These are phyloP conservation scores for Sordariomycetes sp. DNA, from an alignment of 2,329 filamentous ascomycete species.

Conservation along the genomic window DNA sequence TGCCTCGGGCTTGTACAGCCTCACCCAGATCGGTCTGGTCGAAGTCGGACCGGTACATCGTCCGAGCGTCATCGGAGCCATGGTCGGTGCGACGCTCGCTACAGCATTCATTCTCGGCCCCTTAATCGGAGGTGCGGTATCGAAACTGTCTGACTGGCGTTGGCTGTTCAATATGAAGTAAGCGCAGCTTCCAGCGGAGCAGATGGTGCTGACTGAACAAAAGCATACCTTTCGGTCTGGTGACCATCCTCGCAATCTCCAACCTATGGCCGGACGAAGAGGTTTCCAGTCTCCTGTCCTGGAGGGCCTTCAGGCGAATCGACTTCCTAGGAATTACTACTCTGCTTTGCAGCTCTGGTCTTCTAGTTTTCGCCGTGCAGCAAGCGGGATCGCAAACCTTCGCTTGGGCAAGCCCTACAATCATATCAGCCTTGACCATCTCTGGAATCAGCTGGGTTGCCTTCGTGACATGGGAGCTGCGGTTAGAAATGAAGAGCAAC, in stretches of 20 bases:
- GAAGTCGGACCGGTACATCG: conserved; percentile 45
- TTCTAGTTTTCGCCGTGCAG: conserved; percentile 47
- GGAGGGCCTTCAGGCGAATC: conserved; percentile 20
- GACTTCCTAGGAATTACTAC: conserved; percentile 43
- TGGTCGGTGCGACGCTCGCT: conserved; percentile 46
- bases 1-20: conserved; percentile 51
- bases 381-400: conserved; percentile 44
- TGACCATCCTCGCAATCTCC: conserved; percentile 36
- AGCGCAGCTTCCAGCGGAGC: conserved; percentile 7
- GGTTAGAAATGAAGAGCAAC: conserved; percentile 26
- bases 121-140: conserved; percentile 46
- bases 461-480: conserved; percentile 42
- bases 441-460: conserved; percentile 36
- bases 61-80: conserved; percentile 43
- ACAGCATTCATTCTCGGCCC: conserved; percentile 50
- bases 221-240: conserved; percentile 39
- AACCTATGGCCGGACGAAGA: conserved; percentile 31
- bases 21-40: conserved; percentile 47
- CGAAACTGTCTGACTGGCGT: conserved; percentile 43
- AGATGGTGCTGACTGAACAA: conserved; percentile 6
- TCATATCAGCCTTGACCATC: conserved; percentile 37
- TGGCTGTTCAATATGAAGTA: conserved; percentile 57
- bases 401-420: conserved; percentile 40
- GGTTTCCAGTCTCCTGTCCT: neutral
- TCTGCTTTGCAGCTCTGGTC: conserved; percentile 40